Evolutionary conservation across 176 grass and related monocot species (phyloP), one percentile per base, ranked within the genome.

Genomic region (Pontederia crassipes): DNA sequence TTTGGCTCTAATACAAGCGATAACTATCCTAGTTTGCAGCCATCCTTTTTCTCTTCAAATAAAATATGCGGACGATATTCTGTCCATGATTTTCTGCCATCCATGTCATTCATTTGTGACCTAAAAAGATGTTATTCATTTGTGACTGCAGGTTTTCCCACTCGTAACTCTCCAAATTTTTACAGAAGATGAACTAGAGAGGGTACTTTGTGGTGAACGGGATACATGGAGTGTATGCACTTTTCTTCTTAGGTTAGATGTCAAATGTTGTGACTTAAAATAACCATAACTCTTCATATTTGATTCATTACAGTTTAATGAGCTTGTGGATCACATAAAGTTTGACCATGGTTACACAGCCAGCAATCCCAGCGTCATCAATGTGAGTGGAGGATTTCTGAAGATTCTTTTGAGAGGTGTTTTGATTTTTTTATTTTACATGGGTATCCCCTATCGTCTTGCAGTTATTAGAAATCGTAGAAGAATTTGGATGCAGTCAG

Each of bases 271-370:
- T 45, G 62, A 17, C 26, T 9, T n/a, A 5, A 6, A 27, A 58
- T 13, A 28, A 18, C 27, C 27, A 65, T 13, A 28, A 46, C 24
- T 72, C 45, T 84, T 83, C 28, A 76, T 80, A 35, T 35, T 35
- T 35, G 29, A 4, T 35, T 64, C 61, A 59, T 17, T 75, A 64
- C 82, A 99, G 94, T 99, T 93, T 45, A 49, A 58, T 0, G 81
- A 99, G 61, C 87, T 99, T 65, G 76, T 89, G 69, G 85, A 99
- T 81, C 85, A 98, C 70, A 86, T 99, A 65, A 99, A 99, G 66
- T 93, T 93, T 61, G 88, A 93, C 74, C 94, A 99, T 62, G 94
- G 94, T 62, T 99, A 99, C 77, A 93, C 82, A 11, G 80, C 70
- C 35, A 83, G 78, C 71, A 99, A 88, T 79, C 77, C 82, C 75